Conservation (phyloP, 2,329 filamentous ascomycete genomes). For the Epichloe scottii region DNA sequence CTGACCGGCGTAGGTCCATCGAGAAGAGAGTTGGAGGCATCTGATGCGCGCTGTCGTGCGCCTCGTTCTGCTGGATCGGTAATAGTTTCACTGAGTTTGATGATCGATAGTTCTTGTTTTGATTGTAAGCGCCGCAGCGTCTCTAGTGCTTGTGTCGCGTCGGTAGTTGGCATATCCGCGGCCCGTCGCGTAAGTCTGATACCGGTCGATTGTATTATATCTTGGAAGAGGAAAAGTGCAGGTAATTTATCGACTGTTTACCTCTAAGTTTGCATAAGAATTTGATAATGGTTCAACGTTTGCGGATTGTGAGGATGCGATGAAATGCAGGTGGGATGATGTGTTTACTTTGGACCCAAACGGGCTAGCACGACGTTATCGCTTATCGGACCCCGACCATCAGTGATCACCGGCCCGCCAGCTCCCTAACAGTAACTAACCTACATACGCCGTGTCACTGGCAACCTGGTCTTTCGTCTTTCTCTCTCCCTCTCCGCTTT, state of each 20-base stretch:
- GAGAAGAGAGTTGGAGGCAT: slow-evolving; percentile 53
- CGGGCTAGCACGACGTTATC: slow-evolving; percentile 5
- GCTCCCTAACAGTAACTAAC: not conserved
- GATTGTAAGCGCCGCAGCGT: slow-evolving; percentile 41
- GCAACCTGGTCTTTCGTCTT: not conserved
- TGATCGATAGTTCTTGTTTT: slow-evolving; percentile 55
- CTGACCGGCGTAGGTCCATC: slow-evolving; percentile 61
- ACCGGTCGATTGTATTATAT: not conserved
- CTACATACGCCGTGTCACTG: not conserved
- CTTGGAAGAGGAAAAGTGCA: not conserved
- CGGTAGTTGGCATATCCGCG: slow-evolving; percentile 18
- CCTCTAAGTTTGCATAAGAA: not conserved
- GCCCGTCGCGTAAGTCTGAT: not conserved
- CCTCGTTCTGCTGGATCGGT: slow-evolving; percentile 34
- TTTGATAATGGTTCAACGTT: not conserved
- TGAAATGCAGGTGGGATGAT: not conserved
- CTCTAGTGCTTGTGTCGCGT: slow-evolving; percentile 30
- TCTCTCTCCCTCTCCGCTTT: not conserved
- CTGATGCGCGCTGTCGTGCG: slow-evolving; percentile 48
- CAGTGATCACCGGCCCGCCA: too few relatives aligned
- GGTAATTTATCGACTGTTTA: not conserved
- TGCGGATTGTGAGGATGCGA: not conserved
- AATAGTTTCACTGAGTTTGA: slow-evolving; percentile 66
- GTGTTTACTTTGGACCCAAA: slow-evolving; percentile 8
- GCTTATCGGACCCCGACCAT: not conserved